Base-by-base conservation (phyloP, 2,329 filamentous ascomycete genomes). In the Pyricularia grisea region DNA sequence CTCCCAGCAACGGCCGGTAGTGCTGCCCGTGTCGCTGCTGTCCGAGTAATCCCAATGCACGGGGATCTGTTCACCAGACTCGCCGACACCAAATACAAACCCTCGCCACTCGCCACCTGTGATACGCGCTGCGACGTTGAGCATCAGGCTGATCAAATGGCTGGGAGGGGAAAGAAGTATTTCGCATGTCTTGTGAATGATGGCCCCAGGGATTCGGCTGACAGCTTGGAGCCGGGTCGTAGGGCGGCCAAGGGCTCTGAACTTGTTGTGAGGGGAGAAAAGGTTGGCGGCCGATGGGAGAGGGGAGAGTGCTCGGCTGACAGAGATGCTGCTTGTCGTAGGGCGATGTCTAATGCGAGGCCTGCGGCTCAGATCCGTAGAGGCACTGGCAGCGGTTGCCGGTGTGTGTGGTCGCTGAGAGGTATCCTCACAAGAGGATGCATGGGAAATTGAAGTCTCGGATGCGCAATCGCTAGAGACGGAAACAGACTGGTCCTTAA, bases 131-230 rank as follows among this genome's bases (percentile, higher is more conserved):
- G 93, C 92, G 69, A 97, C 92, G 69, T 88, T 88, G 4, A 97
- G 84, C 84, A 97, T 93, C 60, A 97, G 82, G 30, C 87, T 84
- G 50, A 97, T 86, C 1, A 97, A 84, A 73, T 94, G 88, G 20
- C 90, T 87, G 0, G 94, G 93, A n/a, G 93, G 93, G 0, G 91
- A 88, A 17, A 97, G 81, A 4, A 97, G 84, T 33, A 95, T 84
- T 67, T 92, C 88, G 71, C 87, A 89, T 0, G 93, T 93, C 78
- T 92, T 94, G 69, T 90, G 87, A 30, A 97, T 85, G 33, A 97
- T 85, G 3, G 88, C 85, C 67, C 87, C 81, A 0, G 88, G 86
- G 33, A 90, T 80, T 63, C 84, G 81, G 68, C 83, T 82, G 42
- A 84, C 80, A 0, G 81, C 79, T 50, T 80, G 78, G 5, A 85